Evolutionary conservation across 1,139 yeast species (phyloP), one percentile per base, ranked within the genome.

Genomic region (Meyerozyma athensensis): DNA sequence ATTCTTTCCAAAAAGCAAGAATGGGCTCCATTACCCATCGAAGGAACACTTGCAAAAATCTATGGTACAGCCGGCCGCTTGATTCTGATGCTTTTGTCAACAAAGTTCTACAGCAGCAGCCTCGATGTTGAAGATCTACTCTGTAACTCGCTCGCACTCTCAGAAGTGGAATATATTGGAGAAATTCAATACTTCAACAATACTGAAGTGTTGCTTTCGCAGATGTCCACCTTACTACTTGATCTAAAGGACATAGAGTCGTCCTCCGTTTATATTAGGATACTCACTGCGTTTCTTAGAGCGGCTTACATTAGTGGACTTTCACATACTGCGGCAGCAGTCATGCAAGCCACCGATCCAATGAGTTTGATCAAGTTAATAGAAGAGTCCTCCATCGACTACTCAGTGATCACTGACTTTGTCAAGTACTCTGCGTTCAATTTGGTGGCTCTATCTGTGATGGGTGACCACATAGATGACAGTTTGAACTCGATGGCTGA

Each of bases 401-500:
- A 54, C 17, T 41, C 44, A 5, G 55, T 53, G 19, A 38, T 65
- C 20, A 48, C 59, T 7, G 46, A 54, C 34, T 65, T 45, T 39
- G 65, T 62, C 41, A 54, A 55, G 35, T 67, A 52, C 40, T 44
- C 57, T 4, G 68, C 67, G 3, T 64, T 59, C 43, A 63, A 62
- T 39, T 48, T 59, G 37, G 46, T 58, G 13, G 33, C 49, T 1
- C 37, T 57, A 16, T 50, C 66, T 2, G 33, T 58, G 7, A 39
- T 38, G 23, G 30, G 35, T 3, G 13, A 19, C 14, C n/a, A 18
- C n/a, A 20, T 19, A 9, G 41, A 40, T n/a, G 12, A 28, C n/a
- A 33, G 32, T 7, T 17, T 19, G 2, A 12, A 44, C 42, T 8
- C 2, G 20, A 10, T 9, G 8, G 68, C 71, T 2, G 56, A 58